Evolutionary conservation across 805 yeast genomes (phyloP).

Genomic region (Candida pseudofarinosa): DNA sequence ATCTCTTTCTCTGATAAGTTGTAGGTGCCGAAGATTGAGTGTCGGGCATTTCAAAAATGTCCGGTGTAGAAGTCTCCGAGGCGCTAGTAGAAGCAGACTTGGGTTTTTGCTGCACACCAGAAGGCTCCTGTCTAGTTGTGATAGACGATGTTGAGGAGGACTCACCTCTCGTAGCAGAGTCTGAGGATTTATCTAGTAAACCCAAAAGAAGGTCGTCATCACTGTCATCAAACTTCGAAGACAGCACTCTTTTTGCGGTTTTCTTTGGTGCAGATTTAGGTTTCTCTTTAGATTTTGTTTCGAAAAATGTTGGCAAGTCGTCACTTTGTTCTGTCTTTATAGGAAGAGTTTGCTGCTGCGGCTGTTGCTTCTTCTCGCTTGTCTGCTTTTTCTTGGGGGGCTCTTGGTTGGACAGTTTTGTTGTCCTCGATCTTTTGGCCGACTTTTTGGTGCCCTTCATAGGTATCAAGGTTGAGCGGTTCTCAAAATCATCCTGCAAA

Average conservation of each 20-base stretch:
- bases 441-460: slow-evolving; percentile 41
- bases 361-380: slow-evolving; percentile 4
- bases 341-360: not conserved
- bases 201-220: slow-evolving; percentile 32
- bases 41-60: slow-evolving; percentile 14
- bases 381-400: slow-evolving; percentile 14
- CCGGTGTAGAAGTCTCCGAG: slow-evolving; percentile 8
- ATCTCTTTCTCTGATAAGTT: slow-evolving; percentile 7
- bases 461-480: slow-evolving; percentile 48
- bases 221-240: slow-evolving; percentile 24
- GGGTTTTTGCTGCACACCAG: not conserved
- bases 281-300: slow-evolving; percentile 1
- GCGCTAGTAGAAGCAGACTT: not conserved
- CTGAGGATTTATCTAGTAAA: slow-evolving; percentile 1
- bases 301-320: slow-evolving; percentile 13
- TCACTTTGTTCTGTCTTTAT: slow-evolving; percentile 8
- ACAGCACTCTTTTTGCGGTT: not conserved
- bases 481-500: slow-evolving; percentile 58
- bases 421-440: slow-evolving; percentile 16
- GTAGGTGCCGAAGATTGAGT: slow-evolving; percentile 5
- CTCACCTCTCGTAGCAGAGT: not conserved
- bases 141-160: slow-evolving; percentile 1
- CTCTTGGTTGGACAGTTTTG: slow-evolving; percentile 7
- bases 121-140: slow-evolving; percentile 1
- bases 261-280: slow-evolving; percentile 2